A percentile compares a stretch with the other conserved stretches of the same genome.
Conservation (phyloP, 225 moss, liverwort and hornwort genomes). For the Climacium dendroides region DNA sequence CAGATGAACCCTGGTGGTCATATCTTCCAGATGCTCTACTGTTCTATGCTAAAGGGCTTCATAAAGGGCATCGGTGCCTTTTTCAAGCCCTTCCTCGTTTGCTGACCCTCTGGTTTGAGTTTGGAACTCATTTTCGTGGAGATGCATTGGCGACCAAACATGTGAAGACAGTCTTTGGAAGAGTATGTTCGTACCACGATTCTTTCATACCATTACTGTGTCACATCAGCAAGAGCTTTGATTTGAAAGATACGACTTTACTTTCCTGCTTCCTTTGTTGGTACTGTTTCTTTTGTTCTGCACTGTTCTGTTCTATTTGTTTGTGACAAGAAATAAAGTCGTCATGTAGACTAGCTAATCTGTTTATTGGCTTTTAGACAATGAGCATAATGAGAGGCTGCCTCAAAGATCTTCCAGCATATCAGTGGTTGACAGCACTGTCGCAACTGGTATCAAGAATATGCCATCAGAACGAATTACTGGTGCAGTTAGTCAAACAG, state of each 20-base stretch:
- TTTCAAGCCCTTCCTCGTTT: constrained; percentile 98
- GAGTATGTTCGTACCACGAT: constrained; percentile 24
- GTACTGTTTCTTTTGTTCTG: not conserved
- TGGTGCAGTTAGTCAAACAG: constrained; percentile 82
- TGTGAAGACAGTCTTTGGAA: constrained; percentile 62
- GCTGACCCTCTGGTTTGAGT: constrained; percentile 97
- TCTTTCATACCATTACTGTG: not conserved
- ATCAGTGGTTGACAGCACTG: constrained; percentile 97
- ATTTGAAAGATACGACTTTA: not conserved
- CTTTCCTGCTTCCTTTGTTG: not conserved
- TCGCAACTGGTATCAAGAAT: constrained; percentile 96
- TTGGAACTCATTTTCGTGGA: constrained; percentile 71
- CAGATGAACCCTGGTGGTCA: constrained; percentile 92
- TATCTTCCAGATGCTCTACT: constrained; percentile 85
- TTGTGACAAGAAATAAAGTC: not conserved
- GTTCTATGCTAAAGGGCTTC: constrained; percentile 94
- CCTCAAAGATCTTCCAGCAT: constrained; percentile 89
- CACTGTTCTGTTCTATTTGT: not conserved
- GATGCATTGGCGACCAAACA: constrained; percentile 52
- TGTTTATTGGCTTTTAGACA: constrained; percentile 33
- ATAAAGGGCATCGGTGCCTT: constrained; percentile 83
- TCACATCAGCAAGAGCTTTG: not conserved
- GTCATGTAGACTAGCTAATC: not conserved
- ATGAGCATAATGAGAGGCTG: constrained; percentile 97
- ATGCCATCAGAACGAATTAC: constrained; percentile 90